Base-by-base conservation (phyloP, 208 protist genomes). In the Acanthamoeba sp. region DNA sequence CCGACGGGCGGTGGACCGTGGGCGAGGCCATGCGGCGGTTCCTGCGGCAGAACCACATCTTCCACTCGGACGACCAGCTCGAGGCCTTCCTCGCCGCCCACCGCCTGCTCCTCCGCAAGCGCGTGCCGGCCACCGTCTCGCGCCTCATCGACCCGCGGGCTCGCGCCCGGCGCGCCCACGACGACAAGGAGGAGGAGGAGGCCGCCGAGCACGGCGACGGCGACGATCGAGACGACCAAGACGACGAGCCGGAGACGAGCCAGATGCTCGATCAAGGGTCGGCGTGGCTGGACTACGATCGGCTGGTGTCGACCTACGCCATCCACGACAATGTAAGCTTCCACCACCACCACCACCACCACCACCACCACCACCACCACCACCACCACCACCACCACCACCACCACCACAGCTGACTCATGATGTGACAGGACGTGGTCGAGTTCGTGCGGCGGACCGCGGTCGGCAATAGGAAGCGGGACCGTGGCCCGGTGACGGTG, bases 21-120 rank as follows among this genome's bases (percentile, higher is more conserved):
- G 32, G 64, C 64, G 64, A 73, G 64, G 64, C 64, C 64, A 73
- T 73, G 64, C 34, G 32, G 64, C 64, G 27, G n/a, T 73, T 73
- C 64, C 2, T 73, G 64, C 64, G 64, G 34, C 64, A 73, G 34
- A 73, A 73, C 64, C 64, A 73, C 34, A 7, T 73, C 64, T 73
- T 73, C 34, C 29, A 38, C 64, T 38, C n/a, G 18, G 64, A 73
- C 12, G 64, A 32, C n/a, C 22, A 73, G 64, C 27, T 73, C 27
- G 64, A 32, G 64, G 34, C 64, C 27, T 73, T 73, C 64, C 10
- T 73, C n/a, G 64, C 27, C 64, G 27, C 64, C 27, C 64, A 73
- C 64, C 64, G 64, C 27, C 18, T 73, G 16, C 34, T 73, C 22
- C 27, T 73, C 27, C 64, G 64, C 64, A 73, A 73, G 64, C 64